phyloP scores from a whole-genome alignment of 441 rosid species.

The Raphanus hybrid region DNA sequence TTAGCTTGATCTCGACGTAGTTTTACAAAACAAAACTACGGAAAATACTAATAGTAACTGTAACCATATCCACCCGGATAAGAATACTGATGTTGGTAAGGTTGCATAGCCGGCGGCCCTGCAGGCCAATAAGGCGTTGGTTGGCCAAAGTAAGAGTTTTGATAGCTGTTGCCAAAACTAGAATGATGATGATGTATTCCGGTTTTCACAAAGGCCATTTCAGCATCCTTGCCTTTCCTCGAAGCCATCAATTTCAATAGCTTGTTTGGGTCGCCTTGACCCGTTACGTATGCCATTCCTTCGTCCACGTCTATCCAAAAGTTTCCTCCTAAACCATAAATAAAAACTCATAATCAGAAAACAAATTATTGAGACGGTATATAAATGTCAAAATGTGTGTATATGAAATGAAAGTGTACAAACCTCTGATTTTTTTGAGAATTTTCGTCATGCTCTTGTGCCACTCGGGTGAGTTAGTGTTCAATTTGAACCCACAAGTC shows the following conservation, averaged over 20 bases:
- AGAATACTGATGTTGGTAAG: constrained; percentile 36
- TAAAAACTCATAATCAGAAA: neutral
- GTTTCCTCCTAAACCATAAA: constrained; percentile 28
- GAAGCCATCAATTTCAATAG: constrained; percentile 40
- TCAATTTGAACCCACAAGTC: constrained; percentile 44
- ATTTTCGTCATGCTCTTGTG: constrained; percentile 44
- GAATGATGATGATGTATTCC: constrained; percentile 1
- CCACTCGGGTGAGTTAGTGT: constrained; percentile 37
- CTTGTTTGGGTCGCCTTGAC: constrained; percentile 39
- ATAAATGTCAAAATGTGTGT: neutral
- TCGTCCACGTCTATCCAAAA: constrained; percentile 24
- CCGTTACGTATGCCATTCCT: constrained; percentile 35
- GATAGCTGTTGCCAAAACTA: constrained; percentile 20
- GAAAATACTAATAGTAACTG: constrained; percentile 14
- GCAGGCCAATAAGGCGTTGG: constrained; percentile 19
- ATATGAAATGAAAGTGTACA: too few species aligned
- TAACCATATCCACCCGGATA: constrained; percentile 24
- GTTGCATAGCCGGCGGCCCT: neutral
- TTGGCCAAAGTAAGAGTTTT: constrained; percentile 16
- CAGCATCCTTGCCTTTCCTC: constrained; percentile 31
- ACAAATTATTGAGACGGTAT: neutral
- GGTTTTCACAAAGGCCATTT: constrained; percentile 39
- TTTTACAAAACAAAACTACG: neutral
- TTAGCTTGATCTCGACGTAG: constrained; percentile 27
- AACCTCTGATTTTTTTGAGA: constrained; percentile 40